Percentiles rank a stretch among this genome's conserved stretches.
These are phyloP conservation scores for Globisporangium viniferum DNA, from an alignment of 352 stramenopile genomes.

Conservation along the genomic window DNA sequence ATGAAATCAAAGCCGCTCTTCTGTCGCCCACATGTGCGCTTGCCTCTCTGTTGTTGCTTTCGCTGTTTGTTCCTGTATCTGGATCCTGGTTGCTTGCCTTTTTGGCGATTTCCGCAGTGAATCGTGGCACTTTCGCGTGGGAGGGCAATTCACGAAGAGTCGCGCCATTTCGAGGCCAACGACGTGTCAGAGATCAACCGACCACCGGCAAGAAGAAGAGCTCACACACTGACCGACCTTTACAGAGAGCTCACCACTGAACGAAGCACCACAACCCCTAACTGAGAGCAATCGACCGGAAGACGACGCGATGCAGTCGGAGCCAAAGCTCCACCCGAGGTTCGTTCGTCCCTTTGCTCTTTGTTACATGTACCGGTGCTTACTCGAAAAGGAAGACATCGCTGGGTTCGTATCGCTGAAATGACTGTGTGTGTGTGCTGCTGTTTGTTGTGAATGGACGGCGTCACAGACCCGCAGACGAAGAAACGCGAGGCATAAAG, in stretches of 20 bases:
- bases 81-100: neutral
- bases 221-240: no score
- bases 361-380: neutral
- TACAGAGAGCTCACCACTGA: neutral
- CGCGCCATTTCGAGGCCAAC: neutral
- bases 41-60: neutral
- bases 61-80: neutral
- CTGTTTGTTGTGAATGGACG: neutral
- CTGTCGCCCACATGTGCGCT: neutral
- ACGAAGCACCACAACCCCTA: neutral
- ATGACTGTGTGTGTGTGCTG: neutral
- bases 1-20: neutral
- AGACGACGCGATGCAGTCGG: neutral
- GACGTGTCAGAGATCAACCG: neutral
- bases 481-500: neutral
- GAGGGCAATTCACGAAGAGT: constrained; percentile 13
- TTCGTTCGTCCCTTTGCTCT: constrained; percentile 1
- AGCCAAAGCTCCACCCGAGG: neutral
- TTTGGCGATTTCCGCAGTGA: constrained; percentile 5
- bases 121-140: neutral
- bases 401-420: neutral
- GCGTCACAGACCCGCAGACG: neutral
- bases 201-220: neutral
- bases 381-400: neutral
- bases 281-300: neutral